Evolutionary conservation across 768 basidiomycete species (phyloP).

Genomic region (Daedaleopsis sinensis): DNA sequence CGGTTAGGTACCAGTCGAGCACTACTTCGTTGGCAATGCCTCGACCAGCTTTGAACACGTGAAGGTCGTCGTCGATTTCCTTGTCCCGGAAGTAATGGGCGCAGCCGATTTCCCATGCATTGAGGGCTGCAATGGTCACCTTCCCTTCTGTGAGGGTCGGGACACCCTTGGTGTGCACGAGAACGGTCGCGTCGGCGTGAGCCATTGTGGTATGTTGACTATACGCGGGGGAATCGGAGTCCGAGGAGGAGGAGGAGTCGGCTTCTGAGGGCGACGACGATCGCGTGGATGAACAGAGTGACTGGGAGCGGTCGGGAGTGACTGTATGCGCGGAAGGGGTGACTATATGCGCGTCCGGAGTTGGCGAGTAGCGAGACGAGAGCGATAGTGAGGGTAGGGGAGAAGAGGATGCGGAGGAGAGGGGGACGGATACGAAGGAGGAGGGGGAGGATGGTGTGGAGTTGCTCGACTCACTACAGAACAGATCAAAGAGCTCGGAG

Average conservation of each 20-base stretch:
- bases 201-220: background rate
- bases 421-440: background rate
- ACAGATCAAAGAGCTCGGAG: too few relatives aligned
- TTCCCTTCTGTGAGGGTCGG: conserved; percentile 19
- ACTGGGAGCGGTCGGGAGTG: background rate
- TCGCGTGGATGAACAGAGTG: too few relatives aligned
- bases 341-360: background rate
- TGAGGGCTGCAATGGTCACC: conserved; percentile 27
- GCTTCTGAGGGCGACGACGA: too few relatives aligned
- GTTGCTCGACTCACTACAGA: too few relatives aligned
- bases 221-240: too few relatives aligned
- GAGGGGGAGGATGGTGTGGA: too few relatives aligned
- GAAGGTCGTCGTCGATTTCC: background rate
- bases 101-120: background rate
- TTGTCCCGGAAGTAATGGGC: background rate
- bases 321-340: background rate
- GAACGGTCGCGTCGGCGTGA: background rate
- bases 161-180: background rate
- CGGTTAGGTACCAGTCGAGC: too few relatives aligned
- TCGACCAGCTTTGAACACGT: background rate
- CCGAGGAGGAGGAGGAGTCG: too few relatives aligned
- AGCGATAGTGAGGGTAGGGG: background rate
- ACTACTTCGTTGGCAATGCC: too few relatives aligned
- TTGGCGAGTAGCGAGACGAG: background rate
- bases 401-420: background rate